Base-by-base conservation (phyloP, 1,284 basidiomycete genomes). In the Irpex sp. region DNA sequence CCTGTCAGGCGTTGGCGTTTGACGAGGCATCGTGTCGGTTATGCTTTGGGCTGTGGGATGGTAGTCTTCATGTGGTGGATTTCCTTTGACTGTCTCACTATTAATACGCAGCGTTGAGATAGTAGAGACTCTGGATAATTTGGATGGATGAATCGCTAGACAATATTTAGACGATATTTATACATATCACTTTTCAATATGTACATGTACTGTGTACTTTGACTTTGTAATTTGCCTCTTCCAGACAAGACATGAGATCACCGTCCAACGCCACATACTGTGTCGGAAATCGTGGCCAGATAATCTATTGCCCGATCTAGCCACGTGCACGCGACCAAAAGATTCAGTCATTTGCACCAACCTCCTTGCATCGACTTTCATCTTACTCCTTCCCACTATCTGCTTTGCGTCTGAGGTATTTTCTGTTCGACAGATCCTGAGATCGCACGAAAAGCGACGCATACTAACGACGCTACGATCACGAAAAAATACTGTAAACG, bases 21-120 rank as follows among this genome's bases (percentile, higher is more conserved):
- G 81, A 85, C 62, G 83, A 86, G 68, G 74, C 78, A 0, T 76
- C 75, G 2, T 82, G 83, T 19, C 71, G 81, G 21, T 71, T 85
- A n/a, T 81, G 76, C 65, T 65, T 84, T 21, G 80, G 79, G 2
- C 70, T 84, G 19, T 79, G 79, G 62, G 81, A 79, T 19, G 83
- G 83, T 8, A 79, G 82, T 46, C 68, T 85, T 33, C 83, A 80
- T 69, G 68, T 83, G n/a, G 69, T 85, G 57, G 77, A 83, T 61
- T 84, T 83, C 63, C 78, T 73, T 70, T 70, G 61, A 71, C 50
- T 60, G 17, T 33, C 39, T 31, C 13, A 17, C 43, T 46, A 0
- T 13, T 17, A 15, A 46, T 13, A 13, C 17, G 11, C 13, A 17
- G 17, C 43, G 13, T 26, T 15, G 19, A 17, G 50, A 53, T 19